Evolutionary conservation across 2,329 filamentous ascomycete genomes (phyloP).

Genomic region (Madurella fahalii): DNA sequence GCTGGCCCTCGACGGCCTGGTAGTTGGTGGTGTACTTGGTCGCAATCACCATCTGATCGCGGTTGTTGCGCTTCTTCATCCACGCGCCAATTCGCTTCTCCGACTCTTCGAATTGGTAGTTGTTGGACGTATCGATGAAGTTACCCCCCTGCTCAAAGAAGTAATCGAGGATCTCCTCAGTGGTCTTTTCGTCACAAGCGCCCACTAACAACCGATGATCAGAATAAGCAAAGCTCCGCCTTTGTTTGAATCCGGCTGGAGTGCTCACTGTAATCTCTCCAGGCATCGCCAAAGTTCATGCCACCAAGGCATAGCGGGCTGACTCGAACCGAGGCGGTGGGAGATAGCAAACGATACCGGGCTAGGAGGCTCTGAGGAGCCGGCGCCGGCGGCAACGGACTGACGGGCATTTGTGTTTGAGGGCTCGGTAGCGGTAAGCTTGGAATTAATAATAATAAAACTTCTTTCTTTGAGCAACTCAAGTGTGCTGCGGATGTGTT

Average conservation of each 20-base stretch:
- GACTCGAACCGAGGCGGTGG: conserved; percentile 62
- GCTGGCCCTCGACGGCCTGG: conserved; percentile 29
- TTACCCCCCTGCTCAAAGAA: conserved; percentile 49
- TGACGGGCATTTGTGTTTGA: neutral
- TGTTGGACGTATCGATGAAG: conserved; percentile 69
- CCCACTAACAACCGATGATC: neutral
- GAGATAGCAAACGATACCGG: conserved; percentile 49
- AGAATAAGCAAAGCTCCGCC: no score
- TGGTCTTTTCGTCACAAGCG: neutral
- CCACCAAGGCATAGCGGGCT: conserved; percentile 62
- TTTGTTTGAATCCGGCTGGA: no score
- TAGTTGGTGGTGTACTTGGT: conserved; percentile 66
- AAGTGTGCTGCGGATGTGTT: no score
- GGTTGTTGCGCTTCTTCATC: conserved; percentile 60
- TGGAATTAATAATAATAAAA: no score
- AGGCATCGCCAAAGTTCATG: conserved; percentile 62
- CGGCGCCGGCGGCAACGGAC: conserved; percentile 56
- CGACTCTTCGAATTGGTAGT: conserved; percentile 61
- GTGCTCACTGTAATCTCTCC: conserved; percentile 28
- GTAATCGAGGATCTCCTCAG: conserved; percentile 4
- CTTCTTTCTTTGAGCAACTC: no score
- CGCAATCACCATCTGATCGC: conserved; percentile 67
- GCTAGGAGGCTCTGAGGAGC: neutral
- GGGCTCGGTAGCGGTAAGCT: no score
- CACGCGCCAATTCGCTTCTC: conserved; percentile 68